Evolutionary conservation across 441 rosid species (phyloP).

Genomic region (Croton laevigatus): DNA sequence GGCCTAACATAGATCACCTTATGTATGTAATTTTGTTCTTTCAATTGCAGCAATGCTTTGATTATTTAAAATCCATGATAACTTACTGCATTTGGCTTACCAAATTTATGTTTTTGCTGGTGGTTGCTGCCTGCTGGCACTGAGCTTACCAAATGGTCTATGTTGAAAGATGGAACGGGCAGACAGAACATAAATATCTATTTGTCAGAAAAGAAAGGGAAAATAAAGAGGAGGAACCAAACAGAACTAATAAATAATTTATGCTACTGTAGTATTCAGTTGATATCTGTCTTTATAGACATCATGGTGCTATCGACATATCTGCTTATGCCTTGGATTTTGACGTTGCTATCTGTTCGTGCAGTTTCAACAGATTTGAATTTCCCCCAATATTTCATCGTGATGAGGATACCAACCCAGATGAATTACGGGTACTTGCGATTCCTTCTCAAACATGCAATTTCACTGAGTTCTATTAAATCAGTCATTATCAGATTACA

Average conservation of each 20-base stretch:
- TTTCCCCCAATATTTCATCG: conserved; percentile 90
- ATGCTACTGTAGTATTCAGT: neutral
- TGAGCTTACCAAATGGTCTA: neutral
- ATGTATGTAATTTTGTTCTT: conserved; percentile 49
- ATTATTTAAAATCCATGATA: conserved; percentile 12
- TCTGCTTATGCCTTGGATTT: conserved; percentile 17
- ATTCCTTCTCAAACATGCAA: conserved; percentile 16
- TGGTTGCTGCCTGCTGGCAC: conserved; percentile 3
- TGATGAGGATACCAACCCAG: conserved; percentile 74
- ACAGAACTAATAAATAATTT: neutral
- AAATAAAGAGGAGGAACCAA: neutral
- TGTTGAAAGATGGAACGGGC: neutral
- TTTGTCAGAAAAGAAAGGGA: neutral
- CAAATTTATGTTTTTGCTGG: neutral
- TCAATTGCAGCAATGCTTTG: neutral
- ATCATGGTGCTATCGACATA: conserved; percentile 11
- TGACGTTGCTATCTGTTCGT: conserved; percentile 22
- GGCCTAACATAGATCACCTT: conserved; percentile 92
- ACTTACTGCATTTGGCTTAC: neutral
- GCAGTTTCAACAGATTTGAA: conserved; percentile 91
- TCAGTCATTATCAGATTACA: neutral
- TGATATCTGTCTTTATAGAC: conserved; percentile 5
- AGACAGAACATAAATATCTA: neutral
- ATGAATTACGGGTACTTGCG: conserved; percentile 70
- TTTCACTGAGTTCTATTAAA: neutral